phyloP scores from a whole-genome alignment of 208 protist genomes.

The Leishmania tropica region DNA sequence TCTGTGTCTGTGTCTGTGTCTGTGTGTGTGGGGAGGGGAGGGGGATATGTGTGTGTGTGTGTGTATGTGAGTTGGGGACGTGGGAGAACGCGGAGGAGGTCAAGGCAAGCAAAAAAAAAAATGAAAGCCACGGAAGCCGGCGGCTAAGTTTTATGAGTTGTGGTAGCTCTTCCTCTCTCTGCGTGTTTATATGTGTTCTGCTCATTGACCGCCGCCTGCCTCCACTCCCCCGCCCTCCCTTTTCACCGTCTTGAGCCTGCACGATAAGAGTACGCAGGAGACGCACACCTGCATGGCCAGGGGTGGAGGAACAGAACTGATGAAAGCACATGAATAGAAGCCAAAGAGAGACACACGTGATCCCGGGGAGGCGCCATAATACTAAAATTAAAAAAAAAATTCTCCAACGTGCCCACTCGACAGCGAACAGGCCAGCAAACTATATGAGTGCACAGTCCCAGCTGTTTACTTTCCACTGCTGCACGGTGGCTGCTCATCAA shows the following conservation, averaged over 20 bases:
- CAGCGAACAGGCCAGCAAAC: not conserved
- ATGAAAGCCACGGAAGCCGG: not conserved
- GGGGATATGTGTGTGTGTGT: no score
- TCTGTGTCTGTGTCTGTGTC: not conserved
- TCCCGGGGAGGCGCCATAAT: not conserved
- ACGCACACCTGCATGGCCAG: not conserved
- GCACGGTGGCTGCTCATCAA: not conserved
- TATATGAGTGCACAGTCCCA: not conserved
- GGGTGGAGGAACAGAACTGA: not conserved
- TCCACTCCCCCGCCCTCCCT: not conserved
- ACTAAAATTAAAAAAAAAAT: not conserved
- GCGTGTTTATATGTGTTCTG: not conserved
- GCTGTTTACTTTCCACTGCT: not conserved
- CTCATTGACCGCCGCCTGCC: not conserved
- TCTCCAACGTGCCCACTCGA: not conserved
- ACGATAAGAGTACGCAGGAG: not conserved
- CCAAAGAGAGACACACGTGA: not conserved
- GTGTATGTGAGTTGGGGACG: not conserved
- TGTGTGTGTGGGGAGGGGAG: not conserved
- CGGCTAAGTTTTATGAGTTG: not conserved
- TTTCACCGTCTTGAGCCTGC: not conserved
- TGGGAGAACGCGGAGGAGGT: not conserved
- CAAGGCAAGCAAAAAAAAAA: not conserved
- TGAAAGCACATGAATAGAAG: not conserved
- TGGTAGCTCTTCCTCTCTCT: not conserved